phyloP scores from a whole-genome alignment of 495 filamentous ascomycete genomes.

The Aspergillus nidulans region DNA sequence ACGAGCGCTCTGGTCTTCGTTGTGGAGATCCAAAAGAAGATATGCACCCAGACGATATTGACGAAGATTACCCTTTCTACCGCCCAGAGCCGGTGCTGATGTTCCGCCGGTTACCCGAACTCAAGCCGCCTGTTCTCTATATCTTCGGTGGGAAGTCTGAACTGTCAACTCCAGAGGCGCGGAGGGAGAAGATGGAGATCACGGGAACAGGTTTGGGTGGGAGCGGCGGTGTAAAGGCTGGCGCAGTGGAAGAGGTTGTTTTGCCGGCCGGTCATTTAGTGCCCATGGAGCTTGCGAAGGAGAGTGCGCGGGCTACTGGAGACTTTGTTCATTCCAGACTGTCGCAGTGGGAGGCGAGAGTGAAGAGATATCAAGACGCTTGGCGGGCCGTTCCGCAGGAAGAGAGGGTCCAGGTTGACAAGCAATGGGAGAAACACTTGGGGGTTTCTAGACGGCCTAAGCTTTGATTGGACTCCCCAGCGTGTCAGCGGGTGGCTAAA shows the following conservation, averaged over 20 bases:
- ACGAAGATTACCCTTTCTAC: conserved; percentile 52
- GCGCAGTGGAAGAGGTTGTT: conserved; percentile 45
- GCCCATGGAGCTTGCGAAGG: conserved; percentile 11
- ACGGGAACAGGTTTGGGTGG: conserved; percentile 61
- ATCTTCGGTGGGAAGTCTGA: conserved; percentile 58
- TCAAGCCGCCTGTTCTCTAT: conserved; percentile 67
- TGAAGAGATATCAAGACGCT: neutral
- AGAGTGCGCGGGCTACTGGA: conserved; percentile 1
- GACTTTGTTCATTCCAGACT: conserved; percentile 3
- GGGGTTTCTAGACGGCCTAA: neutral
- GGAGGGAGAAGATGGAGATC: conserved; percentile 50
- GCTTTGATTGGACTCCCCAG: neutral
- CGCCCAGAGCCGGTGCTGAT: conserved; percentile 56
- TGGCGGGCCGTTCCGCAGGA: neutral
- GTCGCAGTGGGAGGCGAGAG: neutral
- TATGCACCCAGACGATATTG: conserved; percentile 25
- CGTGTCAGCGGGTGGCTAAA: neutral
- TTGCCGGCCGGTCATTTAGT: conserved; percentile 9
- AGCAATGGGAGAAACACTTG: conserved; percentile 9
- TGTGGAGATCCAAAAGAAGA: conserved; percentile 13
- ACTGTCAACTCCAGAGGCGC: conserved; percentile 43
- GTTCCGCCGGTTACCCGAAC: conserved; percentile 46
- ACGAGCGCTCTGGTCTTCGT: conserved; percentile 5
- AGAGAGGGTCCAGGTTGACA: neutral
- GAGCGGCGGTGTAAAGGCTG: conserved; percentile 54